phyloP scores from a whole-genome alignment of 73 alveolate genomes.

The Stentor coeruleus region DNA sequence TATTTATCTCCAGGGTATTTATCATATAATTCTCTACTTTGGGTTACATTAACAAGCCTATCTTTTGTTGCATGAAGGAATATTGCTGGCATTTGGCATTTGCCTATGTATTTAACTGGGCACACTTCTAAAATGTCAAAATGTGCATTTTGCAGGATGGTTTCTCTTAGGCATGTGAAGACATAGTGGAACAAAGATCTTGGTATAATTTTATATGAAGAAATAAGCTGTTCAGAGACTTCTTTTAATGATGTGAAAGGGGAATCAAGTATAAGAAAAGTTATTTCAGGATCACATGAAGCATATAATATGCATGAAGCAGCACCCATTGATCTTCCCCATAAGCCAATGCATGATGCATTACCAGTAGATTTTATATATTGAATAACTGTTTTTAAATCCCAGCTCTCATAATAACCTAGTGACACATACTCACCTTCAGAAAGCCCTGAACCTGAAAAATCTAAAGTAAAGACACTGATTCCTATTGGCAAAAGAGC shows the following conservation, averaged over 20 bases:
- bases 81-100: slow-evolving; percentile 63
- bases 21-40: slow-evolving; percentile 38
- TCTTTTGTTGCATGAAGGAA: slow-evolving; percentile 67
- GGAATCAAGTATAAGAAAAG: slow-evolving; percentile 49
- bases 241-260: slow-evolving; percentile 46
- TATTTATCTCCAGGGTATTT: slow-evolving; percentile 5
- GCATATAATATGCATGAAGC: slow-evolving; percentile 67
- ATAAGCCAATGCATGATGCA: slow-evolving; percentile 57
- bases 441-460: slow-evolving; percentile 53
- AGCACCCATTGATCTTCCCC: slow-evolving; percentile 87
- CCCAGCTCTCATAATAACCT: slow-evolving; percentile 41
- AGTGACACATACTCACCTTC: slow-evolving; percentile 62
- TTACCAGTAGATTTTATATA: slow-evolving; percentile 43
- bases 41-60: slow-evolving; percentile 51
- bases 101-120: slow-evolving; percentile 44
- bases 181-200: slow-evolving; percentile 37
- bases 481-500: slow-evolving; percentile 35
- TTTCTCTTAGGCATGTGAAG: slow-evolving; percentile 34
- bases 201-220: slow-evolving; percentile 35
- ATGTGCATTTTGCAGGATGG: slow-evolving; percentile 43
- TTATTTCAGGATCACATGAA: slow-evolving; percentile 44
- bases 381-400: slow-evolving; percentile 57
- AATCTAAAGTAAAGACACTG: slow-evolving; percentile 47
- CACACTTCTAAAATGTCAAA: slow-evolving; percentile 51
- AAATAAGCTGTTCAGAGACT: slow-evolving; percentile 47